Evolutionary conservation across 306 rosid genomes (phyloP), one percentile per base, ranked within the genome.

Genomic region (Vachellia collinsii): DNA sequence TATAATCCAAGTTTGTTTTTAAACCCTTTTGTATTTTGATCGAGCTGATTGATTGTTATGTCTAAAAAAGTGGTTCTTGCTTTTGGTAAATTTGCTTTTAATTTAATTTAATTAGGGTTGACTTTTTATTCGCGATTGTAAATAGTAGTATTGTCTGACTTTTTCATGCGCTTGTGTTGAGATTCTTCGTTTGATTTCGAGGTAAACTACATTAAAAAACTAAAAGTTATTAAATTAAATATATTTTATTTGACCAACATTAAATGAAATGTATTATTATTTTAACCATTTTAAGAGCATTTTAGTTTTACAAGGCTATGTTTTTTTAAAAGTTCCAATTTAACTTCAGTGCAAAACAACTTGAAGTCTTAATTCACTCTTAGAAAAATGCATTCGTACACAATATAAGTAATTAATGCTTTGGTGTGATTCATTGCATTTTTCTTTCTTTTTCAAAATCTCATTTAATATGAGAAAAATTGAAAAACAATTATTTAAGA

Each of bases 21-120:
- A 4, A 48, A 36, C 14, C 5, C 64, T 46, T 47, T 29, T 77
- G 65, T 51, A 13, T 36, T 78, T 62, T 62, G 68, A 34, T 62
- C 67, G n/a, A 75, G 79, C 61, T 79, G 38, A 77, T 56, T 56
- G 62, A 54, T 54, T n/a, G 61, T n/a, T 6, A 79, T 54, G 76
- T 74, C 61, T 46, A 0, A 14, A 36, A 50, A 79, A 74, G 72
- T 62, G 67, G 42, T 62, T 29, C 29, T 11, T 29, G 39, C 19
- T 29, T 62, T 13, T 29, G 68, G 42, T 29, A 13, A 34, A 25
- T 62, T 62, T 37, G 46, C 44, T 39, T 37, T 69, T 70, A 58
- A 58, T 58, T 56, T 23, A 23, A 59, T 59, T 22, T 23, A 54
- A 8, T 54, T 20, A 54, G 86, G 82, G 42, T 87, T 87, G 87